Base-by-base conservation (phyloP, 164 flowering plant genomes). In the Warburgia ugandensis region DNA sequence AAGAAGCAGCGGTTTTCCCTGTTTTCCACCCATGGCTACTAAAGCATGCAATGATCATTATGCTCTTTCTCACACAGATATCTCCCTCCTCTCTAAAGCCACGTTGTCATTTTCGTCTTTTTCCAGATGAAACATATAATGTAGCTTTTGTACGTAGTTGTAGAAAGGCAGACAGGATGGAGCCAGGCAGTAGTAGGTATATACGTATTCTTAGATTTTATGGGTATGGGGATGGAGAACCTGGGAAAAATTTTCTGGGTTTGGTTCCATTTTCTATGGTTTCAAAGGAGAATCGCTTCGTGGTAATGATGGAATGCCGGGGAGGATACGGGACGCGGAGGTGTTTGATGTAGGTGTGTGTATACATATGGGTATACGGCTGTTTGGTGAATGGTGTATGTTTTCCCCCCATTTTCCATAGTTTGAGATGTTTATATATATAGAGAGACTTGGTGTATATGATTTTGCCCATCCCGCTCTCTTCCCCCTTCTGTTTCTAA, bases 131-230 rank as follows among this genome's bases (percentile, higher is more conserved):
- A 65, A 53, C 55, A 54, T 45, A 55, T 74, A 78, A 74, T 78
- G 84, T 74, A 72, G 84, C 61, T 64, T 54, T 45, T 60, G 41
- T 40, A 49, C 68, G 64, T 48, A 46, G 58, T 62, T 48, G 45
- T 59, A 53, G 45, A 63, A 70, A 59, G 87, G 83, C 87, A 81
- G 65, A 78, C 83, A 81, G 83, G 81, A 68, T 74, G 78, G 75
- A 81, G 87, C 87, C 87, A 78, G 83, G 83, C 83, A 78, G 62
- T 22, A 14, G 37, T 47, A 46, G 52, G 37, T 56, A 35, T 47
- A 17, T 46, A 32, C 36, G 26, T 46, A 36, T 54, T 54, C 36
- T 16, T 42, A 40, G 40, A 36, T 33, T 25, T 6, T 37, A 16
- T 30, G 20, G 22, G 46, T 7, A 25, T 19, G 29, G 19, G 29